phyloP scores from a whole-genome alignment of 2,329 filamentous ascomycete species.

The Penicillium digitatum region DNA sequence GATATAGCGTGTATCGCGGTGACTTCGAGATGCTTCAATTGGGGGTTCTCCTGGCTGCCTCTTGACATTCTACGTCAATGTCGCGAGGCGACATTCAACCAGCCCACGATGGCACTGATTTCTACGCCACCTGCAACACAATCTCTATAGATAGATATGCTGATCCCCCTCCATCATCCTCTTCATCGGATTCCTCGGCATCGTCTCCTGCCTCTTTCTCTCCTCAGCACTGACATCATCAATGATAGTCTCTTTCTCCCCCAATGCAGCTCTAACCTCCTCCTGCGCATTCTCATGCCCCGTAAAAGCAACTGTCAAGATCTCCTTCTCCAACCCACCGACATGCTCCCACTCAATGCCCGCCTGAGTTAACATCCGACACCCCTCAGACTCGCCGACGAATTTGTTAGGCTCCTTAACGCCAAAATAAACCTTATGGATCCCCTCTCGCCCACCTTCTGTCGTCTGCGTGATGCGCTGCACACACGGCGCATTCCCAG shows the following conservation, averaged over 20 bases:
- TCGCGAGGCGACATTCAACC: background rate
- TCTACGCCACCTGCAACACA: background rate
- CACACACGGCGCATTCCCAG: conserved; percentile 56
- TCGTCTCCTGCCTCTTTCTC: conserved; percentile 35
- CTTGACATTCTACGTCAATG: background rate
- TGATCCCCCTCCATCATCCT: conserved; percentile 44
- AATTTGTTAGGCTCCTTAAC: conserved; percentile 88
- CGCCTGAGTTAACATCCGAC: conserved; percentile 62
- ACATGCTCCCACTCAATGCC: conserved; percentile 73
- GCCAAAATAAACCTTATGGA: conserved; percentile 79
- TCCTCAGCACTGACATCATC: conserved; percentile 41
- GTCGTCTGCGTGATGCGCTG: conserved; percentile 65
- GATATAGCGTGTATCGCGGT: background rate
- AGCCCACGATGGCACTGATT: background rate
- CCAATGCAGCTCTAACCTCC: conserved; percentile 28
- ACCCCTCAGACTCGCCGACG: conserved; percentile 75
- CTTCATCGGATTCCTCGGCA: conserved; percentile 45
- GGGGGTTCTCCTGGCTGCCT: background rate
- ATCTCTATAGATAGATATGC: conserved; percentile 11
- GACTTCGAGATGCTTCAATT: background rate
- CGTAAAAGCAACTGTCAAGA: conserved; percentile 74
- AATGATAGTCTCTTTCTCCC: conserved; percentile 32
- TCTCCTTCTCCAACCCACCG: conserved; percentile 71
- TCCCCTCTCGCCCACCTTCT: conserved; percentile 51
- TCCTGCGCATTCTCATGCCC: conserved; percentile 58